A percentile compares a stretch with the other conserved stretches of the same genome.
These are phyloP conservation scores for Allium cepa DNA, from an alignment of 106 monocot species.

Conservation along the genomic window DNA sequence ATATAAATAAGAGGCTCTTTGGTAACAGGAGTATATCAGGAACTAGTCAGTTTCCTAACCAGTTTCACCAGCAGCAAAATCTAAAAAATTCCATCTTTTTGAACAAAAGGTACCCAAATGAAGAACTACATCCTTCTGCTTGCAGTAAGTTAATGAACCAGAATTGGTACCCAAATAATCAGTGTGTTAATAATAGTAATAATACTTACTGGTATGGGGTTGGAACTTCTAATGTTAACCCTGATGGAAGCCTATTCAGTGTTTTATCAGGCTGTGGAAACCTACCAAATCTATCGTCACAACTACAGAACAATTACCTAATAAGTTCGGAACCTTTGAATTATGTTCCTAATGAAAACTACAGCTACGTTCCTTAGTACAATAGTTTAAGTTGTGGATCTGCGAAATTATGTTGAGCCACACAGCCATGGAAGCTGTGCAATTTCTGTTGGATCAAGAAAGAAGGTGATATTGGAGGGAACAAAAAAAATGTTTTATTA, in stretches of 20 bases:
- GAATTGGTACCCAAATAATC: slow-evolving; percentile 33
- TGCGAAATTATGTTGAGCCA: too few species aligned
- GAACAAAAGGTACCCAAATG: too few species aligned
- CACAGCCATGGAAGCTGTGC: too few species aligned
- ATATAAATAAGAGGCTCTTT: too few species aligned
- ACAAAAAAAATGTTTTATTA: too few species aligned
- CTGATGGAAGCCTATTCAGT: slow-evolving; percentile 28
- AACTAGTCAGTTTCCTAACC: slow-evolving; percentile 12
- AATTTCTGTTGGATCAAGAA: too few species aligned
- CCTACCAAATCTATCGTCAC: too few species aligned
- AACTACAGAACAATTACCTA: neutral
- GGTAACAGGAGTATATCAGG: too few species aligned
- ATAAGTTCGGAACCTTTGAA: slow-evolving; percentile 1
- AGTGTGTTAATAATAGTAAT: slow-evolving; percentile 3
- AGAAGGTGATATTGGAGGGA: too few species aligned
- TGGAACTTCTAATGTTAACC: slow-evolving; percentile 5
- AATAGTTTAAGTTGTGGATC: slow-evolving; percentile 9
- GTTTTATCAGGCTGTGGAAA: slow-evolving; percentile 14
- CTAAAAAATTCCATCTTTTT: too few species aligned
- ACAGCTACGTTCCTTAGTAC: slow-evolving; percentile 4
- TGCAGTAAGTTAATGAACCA: slow-evolving; percentile 16
- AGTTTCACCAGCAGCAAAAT: too few species aligned
- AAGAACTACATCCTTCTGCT: slow-evolving; percentile 12
- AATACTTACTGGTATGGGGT: slow-evolving; percentile 9
- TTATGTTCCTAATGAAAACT: slow-evolving; percentile 2